phyloP scores from a whole-genome alignment of 176 grass and related monocot genomes.

The Aechmea fasciata region DNA sequence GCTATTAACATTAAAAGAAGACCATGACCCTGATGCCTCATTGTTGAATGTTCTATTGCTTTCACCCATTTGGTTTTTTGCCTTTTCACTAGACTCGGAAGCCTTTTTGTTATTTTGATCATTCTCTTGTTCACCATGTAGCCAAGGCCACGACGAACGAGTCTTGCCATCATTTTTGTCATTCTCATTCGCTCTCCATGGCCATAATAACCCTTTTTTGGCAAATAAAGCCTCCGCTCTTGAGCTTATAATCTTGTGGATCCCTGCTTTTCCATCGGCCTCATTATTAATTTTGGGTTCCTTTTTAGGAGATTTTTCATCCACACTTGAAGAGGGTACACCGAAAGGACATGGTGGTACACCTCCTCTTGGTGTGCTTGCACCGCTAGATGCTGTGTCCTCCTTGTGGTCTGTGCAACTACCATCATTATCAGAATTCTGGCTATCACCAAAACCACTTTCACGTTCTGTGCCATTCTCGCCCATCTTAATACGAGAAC shows the following conservation, averaged over 20 bases:
- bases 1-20: conserved; percentile 88
- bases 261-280: conserved; percentile 51
- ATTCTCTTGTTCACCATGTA: conserved; percentile 63
- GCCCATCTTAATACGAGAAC: conserved; percentile 51
- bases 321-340: background rate
- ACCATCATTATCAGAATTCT: conserved; percentile 34
- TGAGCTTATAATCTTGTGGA: conserved; percentile 79
- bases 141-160: conserved; percentile 51
- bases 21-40: conserved; percentile 75
- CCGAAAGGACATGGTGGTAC: conserved; percentile 27
- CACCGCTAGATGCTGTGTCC: conserved; percentile 46
- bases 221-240: conserved; percentile 86
- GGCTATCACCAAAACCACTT: conserved; percentile 38
- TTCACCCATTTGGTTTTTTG: conserved; percentile 38
- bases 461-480: conserved; percentile 55
- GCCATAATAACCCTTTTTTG: conserved; percentile 78
- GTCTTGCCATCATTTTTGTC: conserved; percentile 46
- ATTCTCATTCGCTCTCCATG: conserved; percentile 80
- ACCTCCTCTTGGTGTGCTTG: conserved; percentile 54
- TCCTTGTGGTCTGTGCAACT: conserved; percentile 43
- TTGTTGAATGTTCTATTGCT: conserved; percentile 42
- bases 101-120: conserved; percentile 34
- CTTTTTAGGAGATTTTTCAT: conserved; percentile 46
- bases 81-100: conserved; percentile 38
- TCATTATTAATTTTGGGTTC: conserved; percentile 36